Percentiles rank a stretch among this genome's conserved stretches.
Conservation (phyloP, 2,329 filamentous ascomycete species). For the Madurella mycetomatis region DNA sequence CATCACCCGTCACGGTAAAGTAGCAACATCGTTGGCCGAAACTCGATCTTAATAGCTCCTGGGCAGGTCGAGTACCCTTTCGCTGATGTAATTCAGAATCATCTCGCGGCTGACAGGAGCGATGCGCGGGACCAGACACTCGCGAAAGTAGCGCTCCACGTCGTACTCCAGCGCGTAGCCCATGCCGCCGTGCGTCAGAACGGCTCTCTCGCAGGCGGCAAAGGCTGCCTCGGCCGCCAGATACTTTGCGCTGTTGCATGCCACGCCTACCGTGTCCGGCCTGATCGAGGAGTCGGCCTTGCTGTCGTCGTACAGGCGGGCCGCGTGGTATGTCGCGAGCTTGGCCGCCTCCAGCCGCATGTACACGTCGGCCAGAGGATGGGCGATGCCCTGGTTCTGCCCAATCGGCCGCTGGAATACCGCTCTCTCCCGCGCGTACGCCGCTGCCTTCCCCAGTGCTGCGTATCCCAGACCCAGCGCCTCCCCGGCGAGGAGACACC, state of each 20-base stretch:
- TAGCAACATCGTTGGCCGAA: too few relatives aligned
- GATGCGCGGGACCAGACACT: conserved; percentile 60
- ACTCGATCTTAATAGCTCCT: conserved; percentile 54
- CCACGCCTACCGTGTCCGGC: conserved; percentile 56
- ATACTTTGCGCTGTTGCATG: conserved; percentile 68
- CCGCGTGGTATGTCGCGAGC: conserved; percentile 61
- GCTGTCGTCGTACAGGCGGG: conserved; percentile 55
- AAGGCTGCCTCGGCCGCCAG: conserved; percentile 63
- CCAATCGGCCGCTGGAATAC: conserved; percentile 64
- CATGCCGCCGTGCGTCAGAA: conserved; percentile 59
- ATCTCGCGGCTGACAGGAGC: conserved; percentile 66
- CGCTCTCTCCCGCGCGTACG: conserved; percentile 62
- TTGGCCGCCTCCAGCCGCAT: conserved; percentile 63
- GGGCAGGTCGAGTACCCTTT: conserved; percentile 63
- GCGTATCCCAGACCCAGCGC: conserved; percentile 76
- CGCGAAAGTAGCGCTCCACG: conserved; percentile 62
- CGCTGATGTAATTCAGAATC: conserved; percentile 69
- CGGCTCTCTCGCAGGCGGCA: conserved; percentile 56
- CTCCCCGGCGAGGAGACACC: conserved; percentile 72
- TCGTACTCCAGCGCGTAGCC: conserved; percentile 62
- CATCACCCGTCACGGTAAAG: too few relatives aligned
- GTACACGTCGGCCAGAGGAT: conserved; percentile 62
- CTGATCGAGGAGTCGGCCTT: conserved; percentile 47
- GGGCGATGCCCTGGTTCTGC: conserved; percentile 61
- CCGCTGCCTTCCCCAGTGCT: conserved; percentile 56